Conservation (phyloP, 805 yeast genomes). For the Schizosaccharomyces cryophilus region DNA sequence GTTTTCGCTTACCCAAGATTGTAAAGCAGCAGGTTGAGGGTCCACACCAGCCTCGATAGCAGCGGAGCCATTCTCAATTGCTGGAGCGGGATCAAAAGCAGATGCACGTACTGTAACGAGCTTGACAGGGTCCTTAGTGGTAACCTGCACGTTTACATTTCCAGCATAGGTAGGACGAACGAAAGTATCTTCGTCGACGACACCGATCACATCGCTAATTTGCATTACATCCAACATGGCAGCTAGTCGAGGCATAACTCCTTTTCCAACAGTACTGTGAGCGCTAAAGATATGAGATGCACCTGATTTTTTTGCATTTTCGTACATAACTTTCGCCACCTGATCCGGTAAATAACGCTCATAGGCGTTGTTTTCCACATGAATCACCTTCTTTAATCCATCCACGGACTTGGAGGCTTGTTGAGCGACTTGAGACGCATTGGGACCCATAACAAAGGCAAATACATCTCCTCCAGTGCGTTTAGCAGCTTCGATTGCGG, state of each 20-base stretch:
- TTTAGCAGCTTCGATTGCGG: conserved; percentile 49
- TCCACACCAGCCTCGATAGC: conserved; percentile 23
- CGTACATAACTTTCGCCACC: conserved; percentile 39
- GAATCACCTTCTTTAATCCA: conserved; percentile 30
- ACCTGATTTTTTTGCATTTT: conserved; percentile 20
- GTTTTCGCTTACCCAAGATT: conserved; percentile 52
- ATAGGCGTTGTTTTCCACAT: conserved; percentile 33
- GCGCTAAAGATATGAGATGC: conserved; percentile 55
- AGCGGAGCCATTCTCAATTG: conserved; percentile 16
- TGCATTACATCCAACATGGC: conserved; percentile 76
- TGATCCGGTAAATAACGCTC: conserved; percentile 55
- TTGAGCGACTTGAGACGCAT: conserved; percentile 27
- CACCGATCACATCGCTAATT: conserved; percentile 51
- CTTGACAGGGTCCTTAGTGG: conserved; percentile 37
- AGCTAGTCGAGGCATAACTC: conserved; percentile 62
- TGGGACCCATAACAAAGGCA: conserved; percentile 60
- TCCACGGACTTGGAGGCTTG: conserved; percentile 28
- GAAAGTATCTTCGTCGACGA: conserved; percentile 44
- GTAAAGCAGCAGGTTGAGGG: conserved; percentile 16
- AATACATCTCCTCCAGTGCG: conserved; percentile 37
- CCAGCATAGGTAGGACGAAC: conserved; percentile 86
- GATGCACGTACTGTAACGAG: conserved; percentile 65
- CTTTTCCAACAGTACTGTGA: conserved; percentile 73
- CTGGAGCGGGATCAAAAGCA: conserved; percentile 35
- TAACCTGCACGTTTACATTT: conserved; percentile 65